These are phyloP conservation scores for Epichloe gansuensis DNA, from an alignment of 2,329 filamentous ascomycete genomes.

Conservation along the genomic window DNA sequence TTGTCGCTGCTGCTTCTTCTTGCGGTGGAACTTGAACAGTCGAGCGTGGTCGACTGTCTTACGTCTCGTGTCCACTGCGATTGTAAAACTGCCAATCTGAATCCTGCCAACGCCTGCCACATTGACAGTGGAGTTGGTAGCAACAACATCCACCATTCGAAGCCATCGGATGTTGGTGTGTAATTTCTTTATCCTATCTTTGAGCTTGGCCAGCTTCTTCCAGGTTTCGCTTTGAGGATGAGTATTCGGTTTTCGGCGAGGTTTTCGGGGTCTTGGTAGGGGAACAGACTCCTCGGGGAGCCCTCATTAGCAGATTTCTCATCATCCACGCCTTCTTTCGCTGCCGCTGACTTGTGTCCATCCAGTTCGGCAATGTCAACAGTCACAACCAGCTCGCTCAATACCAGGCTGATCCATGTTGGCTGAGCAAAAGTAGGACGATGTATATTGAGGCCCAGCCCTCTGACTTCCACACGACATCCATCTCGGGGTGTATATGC, in stretches of 20 bases:
- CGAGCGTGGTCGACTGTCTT: constrained; percentile 87
- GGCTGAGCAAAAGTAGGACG: constrained; percentile 93
- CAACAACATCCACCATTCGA: constrained; percentile 77
- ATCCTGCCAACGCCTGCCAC: constrained; percentile 73
- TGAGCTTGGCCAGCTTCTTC: constrained; percentile 64
- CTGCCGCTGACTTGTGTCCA: constrained; percentile 27
- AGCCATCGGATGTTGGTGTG: constrained; percentile 84
- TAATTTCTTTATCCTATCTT: constrained; percentile 75
- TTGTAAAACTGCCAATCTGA: constrained; percentile 71
- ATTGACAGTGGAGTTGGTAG: constrained; percentile 64
- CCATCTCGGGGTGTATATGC: constrained; percentile 85
- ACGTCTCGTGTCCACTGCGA: constrained; percentile 80
- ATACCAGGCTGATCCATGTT: constrained; percentile 85
- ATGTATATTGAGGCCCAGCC: constrained; percentile 78
- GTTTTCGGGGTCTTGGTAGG: constrained; percentile 7
- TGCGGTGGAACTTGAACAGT: constrained; percentile 56
- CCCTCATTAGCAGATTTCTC: constrained; percentile 12
- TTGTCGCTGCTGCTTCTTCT: constrained; percentile 47
- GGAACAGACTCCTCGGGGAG: constrained; percentile 11
- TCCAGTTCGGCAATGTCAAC: constrained; percentile 62
- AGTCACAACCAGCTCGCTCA: constrained; percentile 76
- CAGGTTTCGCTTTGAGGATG: constrained; percentile 58
- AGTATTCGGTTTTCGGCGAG: constrained; percentile 12
- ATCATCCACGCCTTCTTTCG: constrained; percentile 18
- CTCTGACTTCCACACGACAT: constrained; percentile 77